Evolutionary conservation across 345 rosid genomes (phyloP).

Genomic region (Populus pruinosa): DNA sequence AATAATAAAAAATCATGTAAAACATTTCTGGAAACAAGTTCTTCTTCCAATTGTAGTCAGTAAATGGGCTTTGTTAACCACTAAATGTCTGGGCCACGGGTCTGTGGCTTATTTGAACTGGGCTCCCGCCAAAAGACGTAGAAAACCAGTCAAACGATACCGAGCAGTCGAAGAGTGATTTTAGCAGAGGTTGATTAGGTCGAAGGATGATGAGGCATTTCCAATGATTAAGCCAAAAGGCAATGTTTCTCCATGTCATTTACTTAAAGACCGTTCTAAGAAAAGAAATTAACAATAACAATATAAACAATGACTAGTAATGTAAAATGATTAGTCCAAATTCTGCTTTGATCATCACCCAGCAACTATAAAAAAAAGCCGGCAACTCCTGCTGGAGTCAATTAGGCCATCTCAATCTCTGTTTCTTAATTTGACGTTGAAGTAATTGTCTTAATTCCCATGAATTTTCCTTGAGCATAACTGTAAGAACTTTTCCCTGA

Average conservation of each 20-base stretch:
- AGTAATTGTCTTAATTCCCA: neutral
- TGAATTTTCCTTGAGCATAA: neutral
- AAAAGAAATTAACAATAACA: neutral
- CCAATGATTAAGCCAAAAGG: neutral
- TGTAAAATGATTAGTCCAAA: slow-evolving; percentile 3
- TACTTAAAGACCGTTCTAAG: neutral
- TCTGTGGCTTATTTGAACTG: neutral
- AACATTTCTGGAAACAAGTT: no score
- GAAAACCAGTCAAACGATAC: neutral
- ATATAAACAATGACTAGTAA: neutral
- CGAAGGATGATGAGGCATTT: neutral
- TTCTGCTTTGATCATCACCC: slow-evolving; percentile 28
- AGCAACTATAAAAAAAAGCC: slow-evolving; percentile 18
- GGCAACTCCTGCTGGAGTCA: slow-evolving; percentile 16
- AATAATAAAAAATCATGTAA: no score
- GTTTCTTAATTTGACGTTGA: neutral
- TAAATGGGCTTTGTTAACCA: neutral
- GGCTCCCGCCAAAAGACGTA: slow-evolving; percentile 2
- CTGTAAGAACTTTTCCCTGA: neutral
- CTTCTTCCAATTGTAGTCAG: no score
- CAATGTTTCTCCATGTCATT: neutral
- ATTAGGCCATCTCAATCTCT: slow-evolving; percentile 26
- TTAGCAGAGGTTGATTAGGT: neutral
- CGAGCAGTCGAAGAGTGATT: neutral
- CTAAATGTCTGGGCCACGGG: neutral